Evolutionary conservation across 192 early-diverging fungal genomes (phyloP).

Genomic region (Backusella luteola): DNA sequence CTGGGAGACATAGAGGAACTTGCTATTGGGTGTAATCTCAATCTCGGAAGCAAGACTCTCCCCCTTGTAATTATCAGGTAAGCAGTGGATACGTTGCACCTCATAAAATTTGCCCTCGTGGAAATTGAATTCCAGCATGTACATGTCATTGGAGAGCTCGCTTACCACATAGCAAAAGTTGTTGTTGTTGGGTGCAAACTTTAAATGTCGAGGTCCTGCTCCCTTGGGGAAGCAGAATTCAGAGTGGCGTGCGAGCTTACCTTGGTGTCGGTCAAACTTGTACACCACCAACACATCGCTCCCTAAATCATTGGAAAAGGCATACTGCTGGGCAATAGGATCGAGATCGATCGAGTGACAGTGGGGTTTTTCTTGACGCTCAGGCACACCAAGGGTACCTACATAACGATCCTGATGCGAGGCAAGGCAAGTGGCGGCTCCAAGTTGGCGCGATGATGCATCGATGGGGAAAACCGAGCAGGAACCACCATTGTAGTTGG

Average conservation of each 20-base stretch:
- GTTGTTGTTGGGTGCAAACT: slow-evolving; percentile 27
- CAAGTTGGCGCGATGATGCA: neutral
- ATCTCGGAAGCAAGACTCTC: slow-evolving; percentile 29
- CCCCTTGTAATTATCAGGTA: slow-evolving; percentile 26
- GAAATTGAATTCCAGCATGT: slow-evolving; percentile 33
- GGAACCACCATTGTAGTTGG: slow-evolving; percentile 36
- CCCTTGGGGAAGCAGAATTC: slow-evolving; percentile 25
- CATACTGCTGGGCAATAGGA: slow-evolving; percentile 11
- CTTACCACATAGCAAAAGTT: slow-evolving; percentile 27
- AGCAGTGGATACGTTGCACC: slow-evolving; percentile 22
- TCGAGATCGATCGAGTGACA: slow-evolving; percentile 32
- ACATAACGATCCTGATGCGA: neutral
- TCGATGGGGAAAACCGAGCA: slow-evolving; percentile 14
- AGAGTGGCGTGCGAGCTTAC: neutral
- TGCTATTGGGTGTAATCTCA: slow-evolving; percentile 25
- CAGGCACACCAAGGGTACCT: slow-evolving; percentile 11
- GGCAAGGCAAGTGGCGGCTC: neutral
- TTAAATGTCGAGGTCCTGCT: slow-evolving; percentile 34
- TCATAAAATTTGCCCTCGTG: slow-evolving; percentile 18
- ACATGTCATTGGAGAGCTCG: slow-evolving; percentile 31
- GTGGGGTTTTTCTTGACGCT: slow-evolving; percentile 34
- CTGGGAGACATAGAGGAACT: slow-evolving; percentile 28
- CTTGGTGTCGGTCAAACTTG: slow-evolving; percentile 8
- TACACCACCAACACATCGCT: slow-evolving; percentile 25
- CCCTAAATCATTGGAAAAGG: slow-evolving; percentile 33